phyloP scores from a whole-genome alignment of 257 asterid genomes.

The Leptodermis oblonga region DNA sequence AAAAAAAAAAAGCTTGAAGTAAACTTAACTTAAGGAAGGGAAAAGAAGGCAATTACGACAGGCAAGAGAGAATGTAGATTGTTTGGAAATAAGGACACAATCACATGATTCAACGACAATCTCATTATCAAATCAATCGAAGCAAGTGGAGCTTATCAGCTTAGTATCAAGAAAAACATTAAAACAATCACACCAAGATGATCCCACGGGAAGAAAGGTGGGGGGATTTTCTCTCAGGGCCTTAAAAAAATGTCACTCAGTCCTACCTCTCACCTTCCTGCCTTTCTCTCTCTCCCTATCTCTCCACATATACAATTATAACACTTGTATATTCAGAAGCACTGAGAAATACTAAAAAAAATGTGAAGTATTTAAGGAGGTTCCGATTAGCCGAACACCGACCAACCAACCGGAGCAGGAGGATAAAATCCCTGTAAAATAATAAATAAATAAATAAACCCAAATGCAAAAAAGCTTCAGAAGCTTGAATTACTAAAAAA shows the following conservation, averaged over 20 bases:
- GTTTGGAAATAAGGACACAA: conserved; percentile 35
- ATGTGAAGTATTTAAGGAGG: conserved; percentile 7
- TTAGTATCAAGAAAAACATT: conserved; percentile 7
- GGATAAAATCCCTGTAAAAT: conserved; percentile 2
- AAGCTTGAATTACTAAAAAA: neutral
- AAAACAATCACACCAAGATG: conserved; percentile 41
- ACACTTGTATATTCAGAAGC: neutral
- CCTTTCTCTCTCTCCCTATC: neutral
- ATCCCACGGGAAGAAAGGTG: conserved; percentile 56
- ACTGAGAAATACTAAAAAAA: neutral
- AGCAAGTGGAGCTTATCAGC: conserved; percentile 26
- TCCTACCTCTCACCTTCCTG: neutral
- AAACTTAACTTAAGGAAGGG: too few relatives aligned
- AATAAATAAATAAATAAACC: neutral
- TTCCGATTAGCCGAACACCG: neutral
- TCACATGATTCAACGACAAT: conserved; percentile 52
- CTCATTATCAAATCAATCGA: conserved; percentile 50
- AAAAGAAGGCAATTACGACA: neutral
- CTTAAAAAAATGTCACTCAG: conserved; percentile 11
- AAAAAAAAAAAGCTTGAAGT: conserved; percentile 7
- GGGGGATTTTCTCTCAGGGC: conserved; percentile 41
- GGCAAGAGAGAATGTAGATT: conserved; percentile 36
- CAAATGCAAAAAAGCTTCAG: neutral
- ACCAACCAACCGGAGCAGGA: conserved; percentile 13
- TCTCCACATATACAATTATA: neutral